Base-by-base conservation (phyloP, 371 early-diverging fungal genomes). In the Rhizopus delemar region DNA sequence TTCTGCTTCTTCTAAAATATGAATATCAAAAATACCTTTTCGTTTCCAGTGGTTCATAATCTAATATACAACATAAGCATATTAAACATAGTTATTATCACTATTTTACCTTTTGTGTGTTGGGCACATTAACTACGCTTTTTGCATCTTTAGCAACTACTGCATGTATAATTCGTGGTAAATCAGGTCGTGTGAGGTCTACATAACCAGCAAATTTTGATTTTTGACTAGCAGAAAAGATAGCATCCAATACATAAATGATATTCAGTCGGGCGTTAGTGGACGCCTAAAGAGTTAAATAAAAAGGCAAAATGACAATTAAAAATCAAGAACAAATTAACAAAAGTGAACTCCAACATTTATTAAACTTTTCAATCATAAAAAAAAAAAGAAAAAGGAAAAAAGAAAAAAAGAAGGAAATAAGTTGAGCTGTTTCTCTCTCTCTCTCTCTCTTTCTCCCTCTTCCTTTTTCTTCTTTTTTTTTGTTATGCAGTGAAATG, bases 201-300 rank as follows among this genome's bases (percentile, higher is more conserved):
- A 72, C 66, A 71, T 90, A 91, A 5, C 80, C 78, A 7, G 74
- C 58, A 41, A 81, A 82, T 35, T 78, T 75, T 32, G 77, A 65
- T 50, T 83, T 83, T 53, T 73, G 70, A 56, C 86, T 79, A 34
- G 80, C 75, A 7, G 79, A 75, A 49, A 87, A 85, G 35, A 91
- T 83, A 39, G 87, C 80, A 66, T 91, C 90, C 48, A 91, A 65
- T 2, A 89, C 85, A 62, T 87, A 88, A n/a, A 92, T 74, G 9
- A 92, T 78, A 74, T 89, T 90, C 67, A 89, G 71, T 31, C 87
- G 80, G 22, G 87, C 78, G 66, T 82, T 82, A 65, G 85, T 69
- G 15, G 85, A 80, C 60, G 83, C 74, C 72, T 85, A 79, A 53
- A 65, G 58, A 46, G 6, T 29, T 46, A 55, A 50, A 58, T 55